A percentile compares a stretch with the other conserved stretches of the same genome.
Conservation (phyloP, 768 basidiomycete species). For the Myochromella boudieri region DNA sequence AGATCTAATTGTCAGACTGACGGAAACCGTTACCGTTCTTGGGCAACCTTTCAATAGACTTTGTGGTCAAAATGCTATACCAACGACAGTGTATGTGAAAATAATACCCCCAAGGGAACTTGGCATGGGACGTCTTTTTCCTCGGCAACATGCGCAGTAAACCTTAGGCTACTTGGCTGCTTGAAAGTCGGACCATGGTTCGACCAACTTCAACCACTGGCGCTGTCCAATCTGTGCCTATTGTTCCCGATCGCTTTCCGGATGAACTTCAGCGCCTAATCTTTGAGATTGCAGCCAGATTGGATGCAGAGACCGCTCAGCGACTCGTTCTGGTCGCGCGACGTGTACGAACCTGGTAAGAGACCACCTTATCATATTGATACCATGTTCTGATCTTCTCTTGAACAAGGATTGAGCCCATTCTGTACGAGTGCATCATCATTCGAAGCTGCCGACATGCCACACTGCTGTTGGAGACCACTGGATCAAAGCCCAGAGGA, state of each 20-base stretch:
- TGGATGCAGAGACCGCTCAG: slow-evolving; percentile 17
- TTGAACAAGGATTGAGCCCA: slow-evolving; percentile 27
- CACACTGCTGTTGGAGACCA: slow-evolving; percentile 17
- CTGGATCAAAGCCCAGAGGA: slow-evolving; percentile 13
- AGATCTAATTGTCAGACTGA: too few relatives aligned
- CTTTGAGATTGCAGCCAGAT: slow-evolving; percentile 25
- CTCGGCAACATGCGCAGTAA: too few relatives aligned
- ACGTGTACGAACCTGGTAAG: slow-evolving; percentile 25
- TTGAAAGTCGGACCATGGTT: too few relatives aligned
- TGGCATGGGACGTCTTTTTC: too few relatives aligned
- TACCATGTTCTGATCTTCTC: background rate
- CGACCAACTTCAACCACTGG: too few relatives aligned
- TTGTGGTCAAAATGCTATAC: background rate
- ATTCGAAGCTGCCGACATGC: slow-evolving; percentile 20
- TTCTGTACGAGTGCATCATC: slow-evolving; percentile 27
- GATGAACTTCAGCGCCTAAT: slow-evolving; percentile 25
- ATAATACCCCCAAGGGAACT: too few relatives aligned
- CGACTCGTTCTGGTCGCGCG: slow-evolving; percentile 24
- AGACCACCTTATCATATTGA: background rate
- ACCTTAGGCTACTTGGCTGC: too few relatives aligned
- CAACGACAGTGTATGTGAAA: too few relatives aligned
- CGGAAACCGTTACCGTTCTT: background rate
- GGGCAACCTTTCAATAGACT: background rate
- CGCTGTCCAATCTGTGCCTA: background rate
- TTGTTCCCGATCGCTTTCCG: slow-evolving; percentile 14